Percentiles rank a stretch among this genome's conserved stretches.
phyloP scores from a whole-genome alignment of 306 rosid genomes.

The Citrullus colocynthis region DNA sequence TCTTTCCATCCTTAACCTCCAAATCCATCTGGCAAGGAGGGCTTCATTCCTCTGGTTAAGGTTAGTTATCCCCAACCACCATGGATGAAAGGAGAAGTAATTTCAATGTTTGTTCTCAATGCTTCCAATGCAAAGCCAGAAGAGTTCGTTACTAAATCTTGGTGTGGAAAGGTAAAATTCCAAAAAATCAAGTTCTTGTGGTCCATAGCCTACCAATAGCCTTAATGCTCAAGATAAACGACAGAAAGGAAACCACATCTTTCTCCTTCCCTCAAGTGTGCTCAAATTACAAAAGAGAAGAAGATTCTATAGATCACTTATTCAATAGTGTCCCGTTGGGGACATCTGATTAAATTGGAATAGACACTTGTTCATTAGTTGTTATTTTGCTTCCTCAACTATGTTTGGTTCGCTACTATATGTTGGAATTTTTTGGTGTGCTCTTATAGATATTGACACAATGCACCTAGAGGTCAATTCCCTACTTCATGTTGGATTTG shows the following conservation, averaged over 20 bases:
- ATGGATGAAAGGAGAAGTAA: too few species aligned
- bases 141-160: background rate
- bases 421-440: background rate
- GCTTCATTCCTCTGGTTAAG: too few species aligned
- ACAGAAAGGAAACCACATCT: background rate
- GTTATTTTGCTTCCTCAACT: background rate
- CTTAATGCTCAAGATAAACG: background rate
- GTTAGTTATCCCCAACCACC: too few species aligned
- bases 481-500: too few species aligned
- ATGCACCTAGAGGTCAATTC: background rate
- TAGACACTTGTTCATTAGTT: background rate
- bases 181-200: background rate
- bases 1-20: too few species aligned
- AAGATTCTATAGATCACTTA: background rate
- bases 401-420: background rate
- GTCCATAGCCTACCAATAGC: background rate
- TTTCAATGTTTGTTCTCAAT: background rate
- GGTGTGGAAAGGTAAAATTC: background rate
- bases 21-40: too few species aligned
- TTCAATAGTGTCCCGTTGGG: too few species aligned
- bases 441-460: background rate
- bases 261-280: background rate
- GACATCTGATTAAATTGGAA: too few species aligned
- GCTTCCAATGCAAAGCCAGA: background rate
- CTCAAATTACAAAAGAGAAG: background rate